Conservation (phyloP, 2,329 filamentous ascomycete genomes). For the Ceratocystis alfenasii region DNA sequence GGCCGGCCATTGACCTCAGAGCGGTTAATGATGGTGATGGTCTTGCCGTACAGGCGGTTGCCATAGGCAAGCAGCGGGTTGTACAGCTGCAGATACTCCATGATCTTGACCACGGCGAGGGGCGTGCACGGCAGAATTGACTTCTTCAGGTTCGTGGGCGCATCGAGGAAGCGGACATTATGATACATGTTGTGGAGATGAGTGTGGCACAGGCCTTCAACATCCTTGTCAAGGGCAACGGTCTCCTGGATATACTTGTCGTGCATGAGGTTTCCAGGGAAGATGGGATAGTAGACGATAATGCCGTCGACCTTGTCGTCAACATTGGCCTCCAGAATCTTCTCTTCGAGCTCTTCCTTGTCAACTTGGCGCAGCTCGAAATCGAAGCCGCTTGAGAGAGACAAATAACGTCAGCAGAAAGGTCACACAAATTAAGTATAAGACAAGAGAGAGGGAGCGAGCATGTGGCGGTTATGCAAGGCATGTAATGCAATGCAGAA, state of each 20-base stretch:
- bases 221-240: conserved; percentile 79
- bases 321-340: conserved; percentile 71
- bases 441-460: neutral
- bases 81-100: conserved; percentile 92
- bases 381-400: conserved; percentile 60
- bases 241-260: conserved; percentile 96
- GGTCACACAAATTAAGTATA: neutral
- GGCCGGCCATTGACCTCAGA: conserved; percentile 92
- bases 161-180: conserved; percentile 88
- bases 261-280: conserved; percentile 63
- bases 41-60: conserved; percentile 84
- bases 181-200: conserved; percentile 99
- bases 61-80: conserved; percentile 88
- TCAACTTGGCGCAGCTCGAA: conserved; percentile 76
- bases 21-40: conserved; percentile 91
- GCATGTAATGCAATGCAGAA: conserved; percentile 4
- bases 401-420: conserved; percentile 7
- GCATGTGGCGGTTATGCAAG: neutral
- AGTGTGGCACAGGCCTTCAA: conserved; percentile 85
- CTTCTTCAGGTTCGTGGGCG: conserved; percentile 65
- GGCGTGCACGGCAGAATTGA: conserved; percentile 92
- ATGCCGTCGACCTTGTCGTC: conserved; percentile 72
- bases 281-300: conserved; percentile 98
- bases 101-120: conserved; percentile 88
- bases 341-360: conserved; percentile 82